Base-by-base conservation (phyloP, 108 stramenopile species). In the Discostella pseudostelligera region DNA sequence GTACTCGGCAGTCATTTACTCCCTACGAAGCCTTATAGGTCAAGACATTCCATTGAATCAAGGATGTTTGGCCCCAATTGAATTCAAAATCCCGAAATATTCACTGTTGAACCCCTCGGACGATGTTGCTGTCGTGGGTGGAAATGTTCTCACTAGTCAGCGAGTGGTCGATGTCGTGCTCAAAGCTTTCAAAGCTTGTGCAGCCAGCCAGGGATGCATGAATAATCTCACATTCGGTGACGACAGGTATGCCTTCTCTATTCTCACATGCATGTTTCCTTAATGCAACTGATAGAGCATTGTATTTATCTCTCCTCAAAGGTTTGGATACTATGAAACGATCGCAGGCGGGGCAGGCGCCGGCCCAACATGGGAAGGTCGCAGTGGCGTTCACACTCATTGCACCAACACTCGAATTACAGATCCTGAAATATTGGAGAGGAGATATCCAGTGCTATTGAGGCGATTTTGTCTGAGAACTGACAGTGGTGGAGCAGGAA, bases 351-450 rank as follows among this genome's bases (percentile, higher is more conserved):
- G 99, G 17, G 91, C 96, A 35, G 99, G 98, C 8, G 97, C 98
- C 17, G 99, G 98, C 3, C 98, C 97, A 28, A 90, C 87, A 2
- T 99, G 97, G 97, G 74, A 89, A 25, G 99, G 99, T 1, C 81
- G 83, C 19, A 92, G 89, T 71, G 99, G 97, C 9, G 94, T 98
- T 36, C 98, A 99, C 71, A 97, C 97, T 14, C 97, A 98, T 70
- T 97, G 97, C 80, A 99, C 99, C 63, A 99, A 99, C 87, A 99
- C 99, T 2, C 92, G 99, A 32, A 99, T 99, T 56, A 99, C 98
- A 1, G 99, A 99, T 70, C 96, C 96, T 14, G 98, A 99, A 69
- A 98, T 98, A 60, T 55, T 99, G 25, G 99, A 99, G 73, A 72
- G 95, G 17, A 76, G 97, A 16, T 99, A 92, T 76, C 94, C 97